Conservation (phyloP, 2,329 filamentous ascomycete genomes). For the Calonectria leucothoes region DNA sequence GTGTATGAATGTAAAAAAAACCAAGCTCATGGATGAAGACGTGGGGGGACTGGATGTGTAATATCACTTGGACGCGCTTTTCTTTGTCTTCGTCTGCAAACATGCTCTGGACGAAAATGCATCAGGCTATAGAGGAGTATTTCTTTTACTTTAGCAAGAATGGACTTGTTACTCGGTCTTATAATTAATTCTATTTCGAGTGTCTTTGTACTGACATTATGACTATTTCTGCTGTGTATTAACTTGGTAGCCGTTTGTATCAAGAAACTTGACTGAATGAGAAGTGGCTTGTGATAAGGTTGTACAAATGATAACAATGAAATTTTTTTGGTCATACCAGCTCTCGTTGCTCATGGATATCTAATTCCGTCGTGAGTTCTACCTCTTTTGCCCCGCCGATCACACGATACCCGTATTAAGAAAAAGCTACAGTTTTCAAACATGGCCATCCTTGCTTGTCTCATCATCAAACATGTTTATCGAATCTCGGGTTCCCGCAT, state of each 20-base stretch:
- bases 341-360: conserved; percentile 21
- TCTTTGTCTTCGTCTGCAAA: conserved; percentile 19
- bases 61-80: conserved; percentile 16
- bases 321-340: neutral
- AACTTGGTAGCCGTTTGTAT: no score
- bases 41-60: conserved; percentile 22
- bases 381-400: neutral
- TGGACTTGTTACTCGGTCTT: neutral
- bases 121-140: neutral
- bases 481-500: conserved; percentile 57
- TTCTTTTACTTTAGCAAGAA: neutral
- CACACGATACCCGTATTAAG: neutral
- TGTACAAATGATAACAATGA: neutral
- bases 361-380: neutral
- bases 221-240: neutral
- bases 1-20: conserved; percentile 7
- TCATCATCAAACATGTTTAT: neutral
- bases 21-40: conserved; percentile 19
- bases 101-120: neutral
- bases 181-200: neutral
- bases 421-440: neutral
- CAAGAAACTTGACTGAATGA: neutral
- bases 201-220: neutral
- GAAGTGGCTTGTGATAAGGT: neutral
- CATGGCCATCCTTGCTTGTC: neutral